Evolutionary conservation across 352 stramenopile species (phyloP).

Genomic region (Pythium sukuiense): DNA sequence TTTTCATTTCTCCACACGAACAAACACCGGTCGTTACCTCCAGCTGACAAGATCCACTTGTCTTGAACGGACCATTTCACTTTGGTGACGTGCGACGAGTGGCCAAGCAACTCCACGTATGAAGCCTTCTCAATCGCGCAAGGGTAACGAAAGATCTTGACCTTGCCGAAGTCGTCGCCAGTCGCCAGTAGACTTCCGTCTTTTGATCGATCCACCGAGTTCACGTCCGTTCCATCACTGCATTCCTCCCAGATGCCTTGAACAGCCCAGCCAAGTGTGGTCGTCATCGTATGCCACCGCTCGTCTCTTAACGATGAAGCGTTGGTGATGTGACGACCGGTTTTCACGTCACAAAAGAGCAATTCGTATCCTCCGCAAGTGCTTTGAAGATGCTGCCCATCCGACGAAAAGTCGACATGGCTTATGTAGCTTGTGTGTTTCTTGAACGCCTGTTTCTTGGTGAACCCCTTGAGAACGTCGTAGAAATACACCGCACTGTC

Average conservation of each 20-base stretch:
- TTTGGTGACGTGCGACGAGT: conserved; percentile 82
- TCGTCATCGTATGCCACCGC: conserved; percentile 89
- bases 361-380: conserved; percentile 88
- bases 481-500: conserved; percentile 80
- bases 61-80: conserved; percentile 67
- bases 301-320: conserved; percentile 84
- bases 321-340: conserved; percentile 66
- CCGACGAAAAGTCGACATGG: conserved; percentile 75
- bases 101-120: conserved; percentile 57
- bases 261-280: conserved; percentile 85
- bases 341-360: conserved; percentile 85
- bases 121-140: conserved; percentile 58
- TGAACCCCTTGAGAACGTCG: conserved; percentile 69
- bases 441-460: conserved; percentile 65
- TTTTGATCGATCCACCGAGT: conserved; percentile 65
- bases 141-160: conserved; percentile 90
- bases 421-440: conserved; percentile 81
- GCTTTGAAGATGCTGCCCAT: conserved; percentile 65
- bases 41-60: conserved; percentile 61
- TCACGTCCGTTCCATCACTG: conserved; percentile 82
- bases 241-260: conserved; percentile 88
- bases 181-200: conserved; percentile 66
- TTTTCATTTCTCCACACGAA: conserved; percentile 73
- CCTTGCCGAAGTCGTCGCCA: conserved; percentile 80
- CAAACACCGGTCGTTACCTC: conserved; percentile 77